Evolutionary conservation across 1,284 basidiomycete species (phyloP).

Genomic region (Rhodotorula sp.): DNA sequence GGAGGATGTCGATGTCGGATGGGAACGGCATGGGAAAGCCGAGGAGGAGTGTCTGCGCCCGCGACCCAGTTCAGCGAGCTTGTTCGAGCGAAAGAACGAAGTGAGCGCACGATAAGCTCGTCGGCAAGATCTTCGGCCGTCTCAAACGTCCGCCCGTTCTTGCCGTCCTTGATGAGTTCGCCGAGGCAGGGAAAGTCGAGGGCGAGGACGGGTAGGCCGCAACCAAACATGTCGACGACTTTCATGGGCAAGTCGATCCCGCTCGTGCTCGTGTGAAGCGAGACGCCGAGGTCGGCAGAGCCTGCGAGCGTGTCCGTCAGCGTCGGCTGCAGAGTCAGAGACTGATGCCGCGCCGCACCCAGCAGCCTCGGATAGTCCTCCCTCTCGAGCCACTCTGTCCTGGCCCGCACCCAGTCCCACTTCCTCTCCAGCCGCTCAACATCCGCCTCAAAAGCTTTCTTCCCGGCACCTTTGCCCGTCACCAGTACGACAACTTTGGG

Average conservation of each 20-base stretch:
- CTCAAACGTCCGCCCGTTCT: conserved; percentile 78
- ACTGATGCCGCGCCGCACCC: conserved; percentile 55
- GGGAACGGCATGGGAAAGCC: conserved; percentile 57
- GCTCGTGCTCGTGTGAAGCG: conserved; percentile 85
- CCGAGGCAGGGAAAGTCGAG: conserved; percentile 77
- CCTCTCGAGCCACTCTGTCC: conserved; percentile 81
- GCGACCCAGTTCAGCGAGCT: neutral
- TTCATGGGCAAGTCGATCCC: conserved; percentile 97
- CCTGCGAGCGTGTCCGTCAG: conserved; percentile 54
- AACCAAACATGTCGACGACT: conserved; percentile 99
- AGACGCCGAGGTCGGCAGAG: conserved; percentile 87
- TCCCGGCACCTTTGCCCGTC: conserved; percentile 87
- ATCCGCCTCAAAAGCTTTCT: conserved; percentile 68
- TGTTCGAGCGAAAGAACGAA: neutral
- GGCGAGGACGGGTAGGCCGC: conserved; percentile 87
- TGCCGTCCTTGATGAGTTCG: conserved; percentile 79
- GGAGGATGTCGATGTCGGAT: conserved; percentile 24
- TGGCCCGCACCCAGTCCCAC: conserved; percentile 74
- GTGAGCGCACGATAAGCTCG: conserved; percentile 57
- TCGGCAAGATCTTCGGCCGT: conserved; percentile 66
- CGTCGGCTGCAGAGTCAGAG: neutral
- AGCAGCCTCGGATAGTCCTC: conserved; percentile 83
- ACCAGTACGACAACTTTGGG: conserved; percentile 77
- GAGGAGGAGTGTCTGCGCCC: conserved; percentile 58
- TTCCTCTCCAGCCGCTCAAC: conserved; percentile 59